Percentiles rank a stretch among this genome's conserved stretches.
phyloP scores from a whole-genome alignment of 2,329 filamentous ascomycete genomes.

The Hypoxylon sp. region DNA sequence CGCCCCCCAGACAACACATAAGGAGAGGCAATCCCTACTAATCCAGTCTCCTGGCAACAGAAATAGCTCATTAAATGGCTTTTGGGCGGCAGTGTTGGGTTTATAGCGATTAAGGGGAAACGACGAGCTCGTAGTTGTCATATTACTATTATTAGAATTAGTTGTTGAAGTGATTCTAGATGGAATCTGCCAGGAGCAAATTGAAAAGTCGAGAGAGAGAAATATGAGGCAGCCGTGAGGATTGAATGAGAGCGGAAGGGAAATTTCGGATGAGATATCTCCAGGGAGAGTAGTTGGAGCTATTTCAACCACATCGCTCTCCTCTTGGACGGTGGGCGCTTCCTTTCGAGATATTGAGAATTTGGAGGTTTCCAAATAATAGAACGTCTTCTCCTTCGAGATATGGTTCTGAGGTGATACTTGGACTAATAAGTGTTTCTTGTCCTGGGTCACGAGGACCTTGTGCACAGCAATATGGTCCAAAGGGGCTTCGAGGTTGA shows the following conservation, averaged over 20 bases:
- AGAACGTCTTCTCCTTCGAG: neutral
- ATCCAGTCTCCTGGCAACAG: constrained; percentile 50
- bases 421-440: constrained; percentile 37
- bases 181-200: constrained; percentile 40
- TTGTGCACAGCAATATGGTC: constrained; percentile 6
- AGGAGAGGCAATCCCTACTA: constrained; percentile 41
- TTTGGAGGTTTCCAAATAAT: constrained; percentile 14
- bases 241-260: constrained; percentile 36
- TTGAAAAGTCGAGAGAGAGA: constrained; percentile 40
- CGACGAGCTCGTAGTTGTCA: too few relatives aligned
- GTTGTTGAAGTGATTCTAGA: neutral
- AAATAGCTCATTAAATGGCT: constrained; percentile 40
- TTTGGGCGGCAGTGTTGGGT: neutral
- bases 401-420: neutral
- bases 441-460: constrained; percentile 43
- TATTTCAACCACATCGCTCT: neutral
- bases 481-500: neutral
- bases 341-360: neutral
- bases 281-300: constrained; percentile 18
- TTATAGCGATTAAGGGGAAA: neutral
- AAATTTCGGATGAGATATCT: constrained; percentile 35
- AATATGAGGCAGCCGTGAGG: constrained; percentile 41
- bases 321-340: neutral
- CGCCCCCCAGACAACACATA: constrained; percentile 37
- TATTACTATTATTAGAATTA: neutral